A percentile compares a stretch with the other conserved stretches of the same genome.
These are phyloP conservation scores for button mushroom (Agaricus bisporus) DNA, from an alignment of 768 basidiomycete genomes.

Conservation along the genomic window DNA sequence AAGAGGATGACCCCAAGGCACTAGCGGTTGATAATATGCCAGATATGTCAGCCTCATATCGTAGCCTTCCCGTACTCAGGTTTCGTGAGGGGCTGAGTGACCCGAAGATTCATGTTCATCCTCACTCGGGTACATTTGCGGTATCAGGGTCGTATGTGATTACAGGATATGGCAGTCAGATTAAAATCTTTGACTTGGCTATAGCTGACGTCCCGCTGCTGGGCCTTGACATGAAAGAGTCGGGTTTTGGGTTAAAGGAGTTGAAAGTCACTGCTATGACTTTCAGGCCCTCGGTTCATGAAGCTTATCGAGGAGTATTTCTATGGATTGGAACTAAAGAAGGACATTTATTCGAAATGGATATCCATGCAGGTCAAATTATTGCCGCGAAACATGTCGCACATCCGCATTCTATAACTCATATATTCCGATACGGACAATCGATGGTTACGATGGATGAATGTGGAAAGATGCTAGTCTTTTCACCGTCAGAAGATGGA, in stretches of 20 bases:
- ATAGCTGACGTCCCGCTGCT: slow-evolving; percentile 38
- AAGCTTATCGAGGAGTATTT: slow-evolving; percentile 50
- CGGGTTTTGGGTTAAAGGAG: slow-evolving; percentile 58
- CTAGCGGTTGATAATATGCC: slow-evolving; percentile 50
- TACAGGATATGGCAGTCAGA: slow-evolving; percentile 49
- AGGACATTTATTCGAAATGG: slow-evolving; percentile 80
- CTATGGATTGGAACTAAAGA: slow-evolving; percentile 92
- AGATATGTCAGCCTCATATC: slow-evolving; percentile 63
- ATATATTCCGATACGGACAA: slow-evolving; percentile 67
- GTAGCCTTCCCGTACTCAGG: slow-evolving; percentile 38
- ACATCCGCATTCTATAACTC: slow-evolving; percentile 61
- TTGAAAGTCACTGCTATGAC: slow-evolving; percentile 71
- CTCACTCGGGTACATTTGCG: slow-evolving; percentile 48
- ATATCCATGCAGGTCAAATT: slow-evolving; percentile 55
- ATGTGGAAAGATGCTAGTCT: slow-evolving; percentile 75
- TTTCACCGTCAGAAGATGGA: slow-evolving; percentile 36
- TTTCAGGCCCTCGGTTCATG: slow-evolving; percentile 49
- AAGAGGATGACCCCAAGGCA: slow-evolving; percentile 51
- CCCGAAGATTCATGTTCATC: slow-evolving; percentile 51
- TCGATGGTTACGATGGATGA: slow-evolving; percentile 84
- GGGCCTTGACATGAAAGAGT: slow-evolving; percentile 54
- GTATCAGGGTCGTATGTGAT: slow-evolving; percentile 54
- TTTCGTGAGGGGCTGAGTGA: slow-evolving; percentile 35
- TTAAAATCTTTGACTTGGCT: slow-evolving; percentile 60
- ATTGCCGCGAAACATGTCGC: slow-evolving; percentile 51